Base-by-base conservation (phyloP, 169 alveolate species). In the Cryptosporidium muris region DNA sequence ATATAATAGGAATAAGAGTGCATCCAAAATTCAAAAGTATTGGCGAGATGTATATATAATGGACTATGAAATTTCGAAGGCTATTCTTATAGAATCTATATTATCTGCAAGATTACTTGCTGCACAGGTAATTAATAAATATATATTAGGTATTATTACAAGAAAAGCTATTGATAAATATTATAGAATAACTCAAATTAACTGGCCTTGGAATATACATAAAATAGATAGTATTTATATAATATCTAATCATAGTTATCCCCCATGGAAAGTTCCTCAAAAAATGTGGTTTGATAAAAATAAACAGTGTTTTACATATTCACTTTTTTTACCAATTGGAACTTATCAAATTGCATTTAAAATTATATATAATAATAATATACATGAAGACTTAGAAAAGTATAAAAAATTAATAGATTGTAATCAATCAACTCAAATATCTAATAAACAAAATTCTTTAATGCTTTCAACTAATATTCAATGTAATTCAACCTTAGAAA, bases 41-140 rank as follows among this genome's bases (percentile, higher is more conserved):
- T 74, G 85, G 85, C 54, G 48, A 16, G 52, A 43, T 5, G 36
- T 58, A 4, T 74, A 74, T 49, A 42, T 74, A 7, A 2, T 58
- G 2, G 42, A 60, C 12, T 40, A 58, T 14, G 51, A 60, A 11
- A 42, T 74, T n/a, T 52, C 54, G 42, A 49, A 68, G 5, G 49
- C 45, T 38, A 74, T 74, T 52, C 40, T 74, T 52, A 12, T 64
- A 0, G 60, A 58, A 11, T 58, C 85, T 2, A 74, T 74, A 1
- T 74, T 74, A 36, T 74, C 85, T 34, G 85, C 85, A 14, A 74
- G 85, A 74, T 25, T 47, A 16, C 34, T 74, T 8, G 85, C 85
- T n/a, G 45, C 36, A 40, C 74, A 60, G 36, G 60, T 68, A 3
- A 74, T 74, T 16, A 51, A 74, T 14, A 74, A 38, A 34, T 58